These are phyloP conservation scores for Lagenaria siceraria DNA, from an alignment of 306 rosid genomes.

Conservation along the genomic window DNA sequence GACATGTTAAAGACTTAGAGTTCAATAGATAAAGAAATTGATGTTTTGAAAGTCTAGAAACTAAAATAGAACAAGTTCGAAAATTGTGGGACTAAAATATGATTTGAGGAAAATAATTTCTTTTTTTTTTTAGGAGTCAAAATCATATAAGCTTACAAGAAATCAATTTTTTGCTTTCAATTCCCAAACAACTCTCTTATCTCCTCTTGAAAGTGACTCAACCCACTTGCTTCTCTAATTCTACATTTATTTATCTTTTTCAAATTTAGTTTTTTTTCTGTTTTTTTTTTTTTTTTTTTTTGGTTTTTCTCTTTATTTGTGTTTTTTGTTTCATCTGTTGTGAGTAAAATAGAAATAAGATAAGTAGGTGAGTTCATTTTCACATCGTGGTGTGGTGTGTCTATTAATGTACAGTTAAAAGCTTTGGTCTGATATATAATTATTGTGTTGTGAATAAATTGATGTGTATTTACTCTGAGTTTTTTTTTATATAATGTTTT, in stretches of 20 bases:
- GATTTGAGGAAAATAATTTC: too few species aligned
- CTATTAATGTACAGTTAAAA: neutral
- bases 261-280: neutral
- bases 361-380: neutral
- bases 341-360: neutral
- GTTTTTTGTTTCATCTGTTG: neutral
- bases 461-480: neutral
- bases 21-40: too few species aligned
- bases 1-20: too few species aligned
- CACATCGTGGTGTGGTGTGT: neutral
- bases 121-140: slow-evolving; percentile 2
- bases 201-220: neutral
- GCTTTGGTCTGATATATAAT: neutral
- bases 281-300: neutral
- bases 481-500: too few species aligned
- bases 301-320: neutral
- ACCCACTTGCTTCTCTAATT: neutral
- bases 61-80: too few species aligned
- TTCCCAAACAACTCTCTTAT: slow-evolving; percentile 35
- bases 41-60: too few species aligned
- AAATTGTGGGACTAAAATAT: too few species aligned
- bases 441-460: neutral
- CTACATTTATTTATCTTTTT: neutral
- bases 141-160: slow-evolving; percentile 40
- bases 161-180: slow-evolving; percentile 26